Base-by-base conservation (phyloP, 345 rosid genomes). In the Chamaenerion angustifolium region DNA sequence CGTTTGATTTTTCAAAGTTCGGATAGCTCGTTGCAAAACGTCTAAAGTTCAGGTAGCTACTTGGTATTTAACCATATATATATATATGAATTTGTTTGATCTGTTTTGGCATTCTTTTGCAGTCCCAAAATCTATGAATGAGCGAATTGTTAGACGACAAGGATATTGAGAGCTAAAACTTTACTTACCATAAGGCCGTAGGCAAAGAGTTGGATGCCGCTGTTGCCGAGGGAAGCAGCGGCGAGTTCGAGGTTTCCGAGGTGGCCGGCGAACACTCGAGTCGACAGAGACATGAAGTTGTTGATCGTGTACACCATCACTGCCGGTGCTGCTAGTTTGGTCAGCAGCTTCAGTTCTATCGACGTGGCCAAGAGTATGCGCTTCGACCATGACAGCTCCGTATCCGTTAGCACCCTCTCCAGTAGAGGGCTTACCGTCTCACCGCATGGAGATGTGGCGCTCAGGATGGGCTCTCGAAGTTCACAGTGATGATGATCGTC, bases 211-310 rank as follows among this genome's bases (percentile, higher is more conserved):
- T 68, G 69, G 31, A 68, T 43, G 16, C 73, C 73, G 8, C 51
- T 59, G 48, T 64, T 68, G 45, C 73, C 69, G 11, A 64, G 73
- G 11, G 64, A 59, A 15, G 62, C 65, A 1, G 66, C 73, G 9
- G 73, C 73, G 11, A 68, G 68, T 35, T 68, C 62, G 25, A 68
- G 73, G 54, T 64, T 64, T 12, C 73, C 68, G 3, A 68, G 73
- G 51, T 64, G 73, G 18, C 73, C 73, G 27, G 64, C 63, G 5
- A 64, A 60, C 31, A 60, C 18, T 2, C 67, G 65, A 4, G 73
- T 62, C n/a, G 73, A 59, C 35, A 59, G 56, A 6, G 73, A 64
- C 51, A 68, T 56, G 41, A 58, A 11, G 52, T 49, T 50, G 46
- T 62, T 62, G 64, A 67, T 54, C 64, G 58, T 42, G 64, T 67